Base-by-base conservation (phyloP, 2,329 filamentous ascomycete genomes). In the Cyanodermella asteris region DNA sequence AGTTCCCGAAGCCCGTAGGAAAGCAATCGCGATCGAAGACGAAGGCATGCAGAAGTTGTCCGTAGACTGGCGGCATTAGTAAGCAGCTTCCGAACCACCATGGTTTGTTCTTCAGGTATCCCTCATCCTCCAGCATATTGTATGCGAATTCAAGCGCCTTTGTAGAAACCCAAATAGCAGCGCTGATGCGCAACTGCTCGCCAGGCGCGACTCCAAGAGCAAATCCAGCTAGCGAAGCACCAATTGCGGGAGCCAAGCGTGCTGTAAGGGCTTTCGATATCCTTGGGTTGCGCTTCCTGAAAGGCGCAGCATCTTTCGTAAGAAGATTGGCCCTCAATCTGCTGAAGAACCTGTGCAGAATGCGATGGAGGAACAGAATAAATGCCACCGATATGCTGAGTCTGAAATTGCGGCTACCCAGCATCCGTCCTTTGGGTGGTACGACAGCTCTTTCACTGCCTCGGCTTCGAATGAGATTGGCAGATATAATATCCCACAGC, bases 61-160 rank as follows among this genome's bases (percentile, higher is more conserved):
- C 76, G 40, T 68, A 72, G 2, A 73, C 68, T 16, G 82, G 42
- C 1, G 76, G 76, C 54, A 80, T 76, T 37, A 82, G 44, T 54
- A 82, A 55, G 75, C 76, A 84, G 44, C 73, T 80, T 13, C 76
- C 76, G 52, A 75, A 76, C 76, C 76, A 84, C 66, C 67, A 73
- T 1, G 82, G 81, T 36, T 71, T 63, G 36, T 68, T 61, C 39
- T 62, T 63, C 31, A 73, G 53, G 38, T 58, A 67, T 20, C 56
- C 58, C 16, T 74, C 68, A 22, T 72, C 68, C 41, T 91, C 77
- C 5, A 78, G 60, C 12, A 72, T 59, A 45, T 91, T 91, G 59
- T 82, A 94, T 4, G 65, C 59, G 36, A 84, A 87, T 44, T 97
- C 84, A 18, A 90, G 54, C 2, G 78, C 76, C 25, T 78, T 64